A percentile compares a stretch with the other conserved stretches of the same genome.
Evolutionary conservation across 169 alveolate species (phyloP).

Genomic region (Neospora caninum): DNA sequence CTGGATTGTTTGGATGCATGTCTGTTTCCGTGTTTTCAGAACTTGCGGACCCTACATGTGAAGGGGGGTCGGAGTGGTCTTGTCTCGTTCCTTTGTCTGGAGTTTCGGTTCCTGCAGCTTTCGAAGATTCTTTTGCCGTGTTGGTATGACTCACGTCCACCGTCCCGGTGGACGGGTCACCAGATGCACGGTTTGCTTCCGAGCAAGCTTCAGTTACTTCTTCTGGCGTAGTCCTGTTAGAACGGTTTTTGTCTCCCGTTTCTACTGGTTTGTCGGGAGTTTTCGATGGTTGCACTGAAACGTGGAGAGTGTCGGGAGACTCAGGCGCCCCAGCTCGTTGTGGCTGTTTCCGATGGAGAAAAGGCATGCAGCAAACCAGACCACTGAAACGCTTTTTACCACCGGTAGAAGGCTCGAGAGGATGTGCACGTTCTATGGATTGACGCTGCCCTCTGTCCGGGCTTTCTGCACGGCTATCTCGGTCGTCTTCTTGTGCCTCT

Average conservation of each 20-base stretch:
- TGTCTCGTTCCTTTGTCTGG: not conserved
- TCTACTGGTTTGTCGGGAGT: not conserved
- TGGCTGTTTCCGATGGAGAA: not conserved
- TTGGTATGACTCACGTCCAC: not conserved
- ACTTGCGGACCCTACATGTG: not conserved
- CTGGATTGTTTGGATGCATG: not conserved
- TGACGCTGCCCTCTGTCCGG: not conserved
- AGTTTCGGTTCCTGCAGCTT: not conserved
- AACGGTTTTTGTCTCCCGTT: not conserved
- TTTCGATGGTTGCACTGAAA: not conserved
- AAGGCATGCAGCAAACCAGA: conserved; percentile 18
- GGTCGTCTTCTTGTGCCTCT: not conserved
- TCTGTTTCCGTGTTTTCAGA: not conserved
- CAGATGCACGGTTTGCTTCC: not conserved
- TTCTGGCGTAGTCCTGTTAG: no score
- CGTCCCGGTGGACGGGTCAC: not conserved
- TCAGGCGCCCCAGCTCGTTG: not conserved
- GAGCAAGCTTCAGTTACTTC: not conserved
- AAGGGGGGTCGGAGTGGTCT: not conserved
- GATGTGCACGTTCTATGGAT: conserved; percentile 12
- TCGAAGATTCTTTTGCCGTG: not conserved
- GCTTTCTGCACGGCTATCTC: not conserved
- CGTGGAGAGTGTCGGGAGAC: not conserved
- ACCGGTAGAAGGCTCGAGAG: not conserved
- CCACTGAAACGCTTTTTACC: conserved; percentile 2